A percentile compares a stretch with the other conserved stretches of the same genome.
Evolutionary conservation across 2,329 filamentous ascomycete genomes (phyloP).

Genomic region (Dactylellina parvicollis): DNA sequence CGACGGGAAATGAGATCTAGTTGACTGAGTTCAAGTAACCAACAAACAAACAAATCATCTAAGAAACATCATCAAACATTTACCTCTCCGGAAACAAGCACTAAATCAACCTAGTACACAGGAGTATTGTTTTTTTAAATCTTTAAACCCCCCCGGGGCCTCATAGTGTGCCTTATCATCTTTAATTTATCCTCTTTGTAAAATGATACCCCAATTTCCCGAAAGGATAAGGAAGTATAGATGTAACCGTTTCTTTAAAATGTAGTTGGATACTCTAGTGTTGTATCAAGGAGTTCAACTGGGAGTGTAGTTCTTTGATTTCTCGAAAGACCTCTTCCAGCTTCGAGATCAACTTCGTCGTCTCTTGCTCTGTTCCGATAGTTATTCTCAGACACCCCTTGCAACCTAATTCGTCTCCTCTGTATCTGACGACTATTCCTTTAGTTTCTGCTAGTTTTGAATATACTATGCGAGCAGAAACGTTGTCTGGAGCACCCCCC

Average conservation of each 20-base stretch:
- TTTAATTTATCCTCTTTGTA: too few species aligned
- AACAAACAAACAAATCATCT: too few species aligned
- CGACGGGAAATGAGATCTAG: neutral
- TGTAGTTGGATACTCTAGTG: neutral
- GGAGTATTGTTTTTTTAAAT: too few species aligned
- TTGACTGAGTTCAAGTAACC: neutral
- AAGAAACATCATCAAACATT: too few species aligned
- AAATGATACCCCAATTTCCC: too few species aligned
- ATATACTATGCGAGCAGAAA: conserved; percentile 80
- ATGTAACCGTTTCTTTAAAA: too few species aligned
- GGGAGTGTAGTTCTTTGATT: conserved; percentile 32
- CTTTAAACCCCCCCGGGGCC: too few species aligned
- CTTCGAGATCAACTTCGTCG: conserved; percentile 78
- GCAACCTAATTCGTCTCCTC: conserved; percentile 91
- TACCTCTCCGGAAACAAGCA: too few species aligned
- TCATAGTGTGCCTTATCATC: too few species aligned
- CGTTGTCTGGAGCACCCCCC: conserved; percentile 79
- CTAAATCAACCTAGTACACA: too few species aligned
- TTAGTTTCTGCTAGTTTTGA: conserved; percentile 82
- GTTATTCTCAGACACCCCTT: conserved; percentile 89
- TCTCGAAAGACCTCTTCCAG: conserved; percentile 67
- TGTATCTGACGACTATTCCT: conserved; percentile 91
- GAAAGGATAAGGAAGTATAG: too few species aligned
- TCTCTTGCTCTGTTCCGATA: conserved; percentile 87
- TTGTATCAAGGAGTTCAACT: neutral